phyloP scores from a whole-genome alignment of 1,284 basidiomycete genomes.

The Melampsora occidentalis region DNA sequence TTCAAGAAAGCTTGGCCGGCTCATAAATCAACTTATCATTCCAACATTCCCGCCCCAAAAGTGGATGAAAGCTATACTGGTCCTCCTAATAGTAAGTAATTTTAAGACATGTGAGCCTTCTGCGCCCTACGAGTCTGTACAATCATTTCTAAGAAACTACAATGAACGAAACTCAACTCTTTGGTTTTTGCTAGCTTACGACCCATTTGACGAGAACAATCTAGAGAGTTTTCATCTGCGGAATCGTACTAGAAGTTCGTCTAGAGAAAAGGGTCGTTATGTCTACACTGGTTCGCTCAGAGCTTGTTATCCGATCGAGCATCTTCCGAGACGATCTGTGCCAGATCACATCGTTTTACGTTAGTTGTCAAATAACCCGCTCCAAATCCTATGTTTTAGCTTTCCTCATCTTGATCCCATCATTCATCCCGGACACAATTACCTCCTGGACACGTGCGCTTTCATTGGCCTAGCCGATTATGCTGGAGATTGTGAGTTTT shows the following conservation, averaged over 20 bases:
- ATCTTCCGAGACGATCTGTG: conserved; percentile 32
- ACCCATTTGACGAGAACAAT: conserved; percentile 32
- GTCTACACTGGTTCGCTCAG: conserved; percentile 37
- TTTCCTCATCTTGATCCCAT: not conserved
- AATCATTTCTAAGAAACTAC: not conserved
- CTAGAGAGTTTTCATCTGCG: conserved; percentile 18
- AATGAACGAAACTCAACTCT: not conserved
- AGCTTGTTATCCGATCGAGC: conserved; percentile 37
- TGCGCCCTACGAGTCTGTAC: not conserved
- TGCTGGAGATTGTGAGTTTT: conserved; percentile 43
- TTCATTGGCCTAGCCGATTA: conserved; percentile 36
- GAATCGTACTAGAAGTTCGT: conserved; percentile 14
- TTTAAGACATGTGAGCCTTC: not conserved
- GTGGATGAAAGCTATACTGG: conserved; percentile 17
- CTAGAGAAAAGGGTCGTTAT: conserved; percentile 13
- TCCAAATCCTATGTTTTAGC: not conserved
- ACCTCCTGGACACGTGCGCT: not conserved
- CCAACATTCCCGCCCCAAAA: conserved; percentile 23
- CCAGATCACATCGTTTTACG: conserved; percentile 30
- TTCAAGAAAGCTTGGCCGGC: conserved; percentile 38
- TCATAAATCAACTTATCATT: conserved; percentile 32
- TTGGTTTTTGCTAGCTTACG: conserved; percentile 20
- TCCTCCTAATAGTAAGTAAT: conserved; percentile 16
- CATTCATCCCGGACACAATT: not conserved
- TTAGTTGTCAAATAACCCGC: not conserved